phyloP scores from a whole-genome alignment of 1,139 yeast species.

The Kodamaea sp. region DNA sequence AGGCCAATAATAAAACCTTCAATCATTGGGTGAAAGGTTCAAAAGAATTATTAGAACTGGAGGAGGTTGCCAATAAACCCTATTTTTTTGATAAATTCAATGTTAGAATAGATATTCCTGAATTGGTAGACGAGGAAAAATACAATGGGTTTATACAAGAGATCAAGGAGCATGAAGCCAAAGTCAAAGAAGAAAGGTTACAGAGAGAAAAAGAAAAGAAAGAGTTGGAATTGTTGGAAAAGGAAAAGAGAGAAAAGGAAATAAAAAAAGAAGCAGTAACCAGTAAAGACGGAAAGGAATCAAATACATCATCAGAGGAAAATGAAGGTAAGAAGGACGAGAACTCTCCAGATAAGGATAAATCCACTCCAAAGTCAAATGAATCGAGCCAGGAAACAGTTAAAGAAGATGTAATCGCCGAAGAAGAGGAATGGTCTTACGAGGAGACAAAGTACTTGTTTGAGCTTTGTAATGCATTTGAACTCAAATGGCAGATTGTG shows the following conservation, averaged over 20 bases:
- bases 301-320: slow-evolving; percentile 1
- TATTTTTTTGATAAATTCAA: slow-evolving; percentile 77
- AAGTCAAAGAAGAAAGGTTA: slow-evolving; percentile 13
- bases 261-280: slow-evolving; percentile 2
- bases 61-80: slow-evolving; percentile 44
- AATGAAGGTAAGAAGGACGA: neutral
- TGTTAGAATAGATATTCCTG: slow-evolving; percentile 66
- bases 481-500: slow-evolving; percentile 84
- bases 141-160: slow-evolving; percentile 49
- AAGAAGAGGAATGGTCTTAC: slow-evolving; percentile 53
- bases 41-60: slow-evolving; percentile 42
- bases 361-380: slow-evolving; percentile 1
- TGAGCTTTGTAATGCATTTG: slow-evolving; percentile 67
- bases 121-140: slow-evolving; percentile 60
- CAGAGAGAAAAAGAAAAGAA: slow-evolving; percentile 24
- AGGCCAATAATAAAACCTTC: slow-evolving; percentile 42
- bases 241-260: slow-evolving; percentile 13
- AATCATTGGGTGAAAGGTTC: slow-evolving; percentile 89
- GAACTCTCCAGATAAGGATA: slow-evolving; percentile 2
- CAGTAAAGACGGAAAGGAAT: slow-evolving; percentile 3
- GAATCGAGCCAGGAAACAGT: slow-evolving; percentile 2
- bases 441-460: slow-evolving; percentile 77
- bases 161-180: slow-evolving; percentile 29
- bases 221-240: slow-evolving; percentile 13
- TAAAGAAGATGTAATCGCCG: neutral